Conservation (phyloP, 176 grass and related monocot genomes). For the Thinopyrum elongatum region DNA sequence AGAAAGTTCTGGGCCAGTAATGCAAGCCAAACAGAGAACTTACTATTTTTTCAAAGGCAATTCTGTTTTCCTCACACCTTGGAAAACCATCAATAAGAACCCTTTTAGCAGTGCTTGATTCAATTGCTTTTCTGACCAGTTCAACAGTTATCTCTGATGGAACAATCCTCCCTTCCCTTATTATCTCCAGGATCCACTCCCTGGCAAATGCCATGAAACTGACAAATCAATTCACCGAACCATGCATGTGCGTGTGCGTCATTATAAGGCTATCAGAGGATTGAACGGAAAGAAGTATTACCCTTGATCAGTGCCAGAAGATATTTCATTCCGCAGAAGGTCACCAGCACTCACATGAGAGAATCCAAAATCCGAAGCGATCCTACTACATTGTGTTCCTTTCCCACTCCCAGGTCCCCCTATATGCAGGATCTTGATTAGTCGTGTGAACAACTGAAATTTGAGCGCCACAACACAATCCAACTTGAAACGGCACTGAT, state of each 20-base stretch:
- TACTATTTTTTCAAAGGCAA: constrained; percentile 83
- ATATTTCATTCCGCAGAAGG: constrained; percentile 79
- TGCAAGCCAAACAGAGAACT: constrained; percentile 48
- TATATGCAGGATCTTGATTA: neutral
- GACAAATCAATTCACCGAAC: neutral
- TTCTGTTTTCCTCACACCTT: constrained; percentile 89
- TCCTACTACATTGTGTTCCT: constrained; percentile 90
- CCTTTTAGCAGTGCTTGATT: constrained; percentile 45
- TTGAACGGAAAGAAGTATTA: constrained; percentile 22
- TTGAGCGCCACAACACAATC: neutral
- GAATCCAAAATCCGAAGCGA: constrained; percentile 80
- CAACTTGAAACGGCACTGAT: neutral
- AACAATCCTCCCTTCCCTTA: constrained; percentile 93
- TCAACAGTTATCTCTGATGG: constrained; percentile 90
- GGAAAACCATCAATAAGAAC: constrained; percentile 97
- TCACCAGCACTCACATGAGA: constrained; percentile 84
- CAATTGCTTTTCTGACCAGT: constrained; percentile 71
- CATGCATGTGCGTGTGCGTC: too few species aligned
- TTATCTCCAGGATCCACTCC: constrained; percentile 61
- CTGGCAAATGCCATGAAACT: constrained; percentile 33
- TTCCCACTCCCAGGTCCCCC: constrained; percentile 95
- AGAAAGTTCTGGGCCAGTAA: neutral
- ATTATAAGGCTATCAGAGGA: neutral
- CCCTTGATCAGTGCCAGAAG: constrained; percentile 67
- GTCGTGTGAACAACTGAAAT: neutral